phyloP scores from a whole-genome alignment of 805 yeast species.

The Cyberlindnera amylophila region DNA sequence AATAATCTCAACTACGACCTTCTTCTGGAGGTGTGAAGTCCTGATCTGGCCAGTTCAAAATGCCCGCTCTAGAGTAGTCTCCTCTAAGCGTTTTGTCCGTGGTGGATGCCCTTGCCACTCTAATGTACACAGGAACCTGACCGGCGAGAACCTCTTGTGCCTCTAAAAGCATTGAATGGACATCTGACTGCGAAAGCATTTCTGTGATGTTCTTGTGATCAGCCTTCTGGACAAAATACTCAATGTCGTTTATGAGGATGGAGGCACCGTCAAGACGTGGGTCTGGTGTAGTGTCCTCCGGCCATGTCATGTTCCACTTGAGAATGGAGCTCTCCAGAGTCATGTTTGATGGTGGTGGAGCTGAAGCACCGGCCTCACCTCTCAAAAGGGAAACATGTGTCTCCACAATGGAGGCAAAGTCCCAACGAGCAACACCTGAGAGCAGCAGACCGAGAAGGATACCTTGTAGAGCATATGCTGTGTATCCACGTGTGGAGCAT shows the following conservation, averaged over 20 bases:
- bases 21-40: conserved; percentile 45
- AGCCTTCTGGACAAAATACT: conserved; percentile 58
- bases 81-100: conserved; percentile 38
- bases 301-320: conserved; percentile 25
- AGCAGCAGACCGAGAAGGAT: conserved; percentile 73
- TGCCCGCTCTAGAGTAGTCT: conserved; percentile 65
- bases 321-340: conserved; percentile 25
- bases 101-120: conserved; percentile 47
- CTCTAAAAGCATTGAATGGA: conserved; percentile 16
- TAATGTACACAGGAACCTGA: conserved; percentile 42
- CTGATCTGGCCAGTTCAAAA: conserved; percentile 57
- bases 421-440: conserved; percentile 91
- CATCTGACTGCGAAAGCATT: conserved; percentile 32
- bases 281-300: conserved; percentile 4
- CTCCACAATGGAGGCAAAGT: conserved; percentile 83
- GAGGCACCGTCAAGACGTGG: conserved; percentile 43
- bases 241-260: conserved; percentile 73
- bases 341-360: conserved; percentile 47
- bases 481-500: conserved; percentile 66
- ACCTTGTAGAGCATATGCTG: conserved; percentile 79
- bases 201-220: conserved; percentile 40
- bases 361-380: conserved; percentile 61
- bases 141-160: conserved; percentile 33
- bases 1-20: conserved; percentile 42
- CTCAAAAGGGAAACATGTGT: conserved; percentile 63